Conservation (phyloP, 2,329 filamentous ascomycete species). For the Aureobasidium sp. region DNA sequence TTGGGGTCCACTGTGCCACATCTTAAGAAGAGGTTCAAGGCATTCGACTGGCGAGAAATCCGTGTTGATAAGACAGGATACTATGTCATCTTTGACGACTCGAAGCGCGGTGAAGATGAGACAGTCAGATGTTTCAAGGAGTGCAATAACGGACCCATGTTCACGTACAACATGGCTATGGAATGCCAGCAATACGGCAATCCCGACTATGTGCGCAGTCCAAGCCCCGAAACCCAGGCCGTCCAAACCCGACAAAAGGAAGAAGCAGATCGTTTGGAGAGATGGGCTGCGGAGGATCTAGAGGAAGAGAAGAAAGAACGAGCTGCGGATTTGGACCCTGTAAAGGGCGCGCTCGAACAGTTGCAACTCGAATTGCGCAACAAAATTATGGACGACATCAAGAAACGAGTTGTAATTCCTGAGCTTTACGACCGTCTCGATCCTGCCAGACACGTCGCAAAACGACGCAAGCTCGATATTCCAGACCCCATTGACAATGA, state of each 20-base stretch:
- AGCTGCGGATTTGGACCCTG: slow-evolving; percentile 85
- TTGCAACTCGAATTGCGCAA: slow-evolving; percentile 75
- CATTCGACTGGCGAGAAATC: slow-evolving; percentile 73
- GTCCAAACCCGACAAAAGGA: slow-evolving; percentile 51
- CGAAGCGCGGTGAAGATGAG: slow-evolving; percentile 67
- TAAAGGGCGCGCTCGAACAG: slow-evolving; percentile 70
- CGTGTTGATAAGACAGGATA: slow-evolving; percentile 81
- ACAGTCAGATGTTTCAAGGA: slow-evolving; percentile 71
- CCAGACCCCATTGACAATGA: slow-evolving; percentile 55
- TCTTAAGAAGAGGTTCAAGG: slow-evolving; percentile 80
- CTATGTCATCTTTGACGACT: slow-evolving; percentile 83
- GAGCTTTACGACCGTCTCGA: slow-evolving; percentile 75
- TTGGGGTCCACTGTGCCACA: slow-evolving; percentile 79
- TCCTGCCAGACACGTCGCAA: slow-evolving; percentile 70
- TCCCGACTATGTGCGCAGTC: slow-evolving; percentile 52
- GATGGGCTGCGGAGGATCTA: slow-evolving; percentile 71
- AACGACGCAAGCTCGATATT: slow-evolving; percentile 71
- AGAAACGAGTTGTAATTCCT: slow-evolving; percentile 76
- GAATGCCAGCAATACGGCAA: slow-evolving; percentile 66
- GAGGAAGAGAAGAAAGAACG: slow-evolving; percentile 86
- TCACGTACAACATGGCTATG: slow-evolving; percentile 92
- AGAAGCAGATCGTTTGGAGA: slow-evolving; percentile 58
- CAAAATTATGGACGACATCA: slow-evolving; percentile 82
- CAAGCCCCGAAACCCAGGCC: slow-evolving; percentile 44
- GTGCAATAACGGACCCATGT: slow-evolving; percentile 75